Evolutionary conservation across 768 basidiomycete genomes (phyloP).

Genomic region (Leucosporidium creatinivorum): DNA sequence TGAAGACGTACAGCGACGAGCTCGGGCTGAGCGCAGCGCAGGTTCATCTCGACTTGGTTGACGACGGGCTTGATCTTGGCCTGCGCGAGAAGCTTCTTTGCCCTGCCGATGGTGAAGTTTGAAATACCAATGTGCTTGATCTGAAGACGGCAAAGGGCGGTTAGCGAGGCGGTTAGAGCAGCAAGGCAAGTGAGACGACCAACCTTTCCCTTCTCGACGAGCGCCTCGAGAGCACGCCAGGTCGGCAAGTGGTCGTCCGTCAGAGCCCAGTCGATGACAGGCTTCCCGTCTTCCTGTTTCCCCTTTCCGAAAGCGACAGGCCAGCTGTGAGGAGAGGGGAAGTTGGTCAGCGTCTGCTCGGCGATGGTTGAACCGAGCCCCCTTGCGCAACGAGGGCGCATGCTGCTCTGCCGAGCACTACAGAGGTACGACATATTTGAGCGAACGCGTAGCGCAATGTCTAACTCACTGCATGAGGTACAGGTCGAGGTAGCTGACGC

Average conservation of each 20-base stretch:
- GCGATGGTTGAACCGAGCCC: too few species aligned
- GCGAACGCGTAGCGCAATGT: too few species aligned
- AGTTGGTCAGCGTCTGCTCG: too few species aligned
- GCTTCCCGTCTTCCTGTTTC: too few species aligned
- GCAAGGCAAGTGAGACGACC: too few species aligned
- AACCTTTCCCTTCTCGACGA: slow-evolving; percentile 61
- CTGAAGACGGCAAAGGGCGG: too few species aligned
- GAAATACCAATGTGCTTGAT: slow-evolving; percentile 57
- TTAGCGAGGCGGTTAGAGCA: too few species aligned
- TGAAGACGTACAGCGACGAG: slow-evolving; percentile 43
- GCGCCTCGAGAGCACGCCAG: slow-evolving; percentile 70
- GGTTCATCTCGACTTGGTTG: slow-evolving; percentile 53
- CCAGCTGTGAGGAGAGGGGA: slow-evolving; percentile 45
- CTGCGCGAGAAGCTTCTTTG: too few species aligned
- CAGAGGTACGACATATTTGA: too few species aligned
- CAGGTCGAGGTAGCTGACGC: slow-evolving; percentile 67
- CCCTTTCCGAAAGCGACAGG: slow-evolving; percentile 40
- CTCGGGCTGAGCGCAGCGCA: slow-evolving; percentile 49
- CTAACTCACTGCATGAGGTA: slow-evolving; percentile 58
- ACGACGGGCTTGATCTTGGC: slow-evolving; percentile 41
- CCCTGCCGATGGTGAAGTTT: slow-evolving; percentile 51
- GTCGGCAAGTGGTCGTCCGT: slow-evolving; percentile 42
- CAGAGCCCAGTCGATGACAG: too few species aligned
- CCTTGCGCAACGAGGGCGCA: too few species aligned
- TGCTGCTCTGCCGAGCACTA: too few species aligned